Percentiles rank a stretch among this genome's conserved stretches.
Conservation (phyloP, 2,329 filamentous ascomycete genomes). For the Botrytis cinerea region DNA sequence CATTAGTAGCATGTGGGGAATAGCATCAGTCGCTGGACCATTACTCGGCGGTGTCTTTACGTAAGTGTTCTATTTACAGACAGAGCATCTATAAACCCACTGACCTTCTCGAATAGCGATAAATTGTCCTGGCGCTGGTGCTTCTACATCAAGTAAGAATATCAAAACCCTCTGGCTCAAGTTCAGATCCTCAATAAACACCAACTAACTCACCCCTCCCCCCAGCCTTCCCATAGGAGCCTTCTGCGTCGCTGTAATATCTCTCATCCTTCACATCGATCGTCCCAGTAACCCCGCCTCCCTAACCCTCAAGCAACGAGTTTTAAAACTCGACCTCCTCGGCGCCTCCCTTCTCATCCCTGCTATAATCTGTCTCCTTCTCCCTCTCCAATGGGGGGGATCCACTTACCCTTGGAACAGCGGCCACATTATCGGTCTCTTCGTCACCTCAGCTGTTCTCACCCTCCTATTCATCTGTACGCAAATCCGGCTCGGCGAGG, state of each 20-base stretch:
- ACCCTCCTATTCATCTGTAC: conserved; percentile 38
- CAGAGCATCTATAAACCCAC: conserved; percentile 1
- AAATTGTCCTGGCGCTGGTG: conserved; percentile 40
- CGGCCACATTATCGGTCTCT: conserved; percentile 41
- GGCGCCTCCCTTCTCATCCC: conserved; percentile 44
- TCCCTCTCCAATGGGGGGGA: conserved; percentile 48
- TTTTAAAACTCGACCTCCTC: conserved; percentile 42
- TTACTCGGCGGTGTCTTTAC: conserved; percentile 40
- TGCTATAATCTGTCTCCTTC: conserved; percentile 42
- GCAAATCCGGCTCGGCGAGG: conserved; percentile 41
- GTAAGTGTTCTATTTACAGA: conserved; percentile 10
- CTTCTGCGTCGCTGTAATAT: conserved; percentile 43
- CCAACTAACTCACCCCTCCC: background rate
- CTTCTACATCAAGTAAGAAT: conserved; percentile 34
- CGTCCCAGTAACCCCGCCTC: conserved; percentile 38
- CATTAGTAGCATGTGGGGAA: conserved; percentile 38
- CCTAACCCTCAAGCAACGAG: conserved; percentile 30
- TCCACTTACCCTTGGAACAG: conserved; percentile 43
- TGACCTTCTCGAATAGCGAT: conserved; percentile 26
- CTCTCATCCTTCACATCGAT: conserved; percentile 48
- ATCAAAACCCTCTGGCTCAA: background rate
- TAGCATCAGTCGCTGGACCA: conserved; percentile 40
- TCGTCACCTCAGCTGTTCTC: conserved; percentile 40
- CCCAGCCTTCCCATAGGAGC: conserved; percentile 41
- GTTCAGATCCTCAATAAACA: background rate